phyloP scores from a whole-genome alignment of 1,284 basidiomycete genomes.

The Neonothopanus nambi region DNA sequence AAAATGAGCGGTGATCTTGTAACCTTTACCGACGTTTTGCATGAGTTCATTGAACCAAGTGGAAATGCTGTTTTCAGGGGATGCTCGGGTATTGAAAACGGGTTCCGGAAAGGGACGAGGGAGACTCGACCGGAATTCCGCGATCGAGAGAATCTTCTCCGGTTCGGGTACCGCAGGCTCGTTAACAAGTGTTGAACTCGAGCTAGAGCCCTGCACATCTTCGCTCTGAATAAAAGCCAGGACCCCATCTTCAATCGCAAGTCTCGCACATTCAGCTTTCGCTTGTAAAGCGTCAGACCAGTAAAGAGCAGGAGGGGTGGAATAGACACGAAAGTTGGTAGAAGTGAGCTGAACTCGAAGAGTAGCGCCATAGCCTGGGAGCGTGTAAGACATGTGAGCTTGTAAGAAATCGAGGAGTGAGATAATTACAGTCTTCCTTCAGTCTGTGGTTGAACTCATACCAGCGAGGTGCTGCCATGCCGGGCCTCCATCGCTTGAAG shows the following conservation, averaged over 20 bases:
- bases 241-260: constrained; percentile 5
- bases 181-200: too few species aligned
- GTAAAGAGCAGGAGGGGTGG: neutral
- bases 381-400: neutral
- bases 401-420: neutral
- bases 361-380: constrained; percentile 4
- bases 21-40: neutral
- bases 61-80: neutral
- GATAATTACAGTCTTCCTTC: too few species aligned
- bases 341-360: constrained; percentile 5
- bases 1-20: neutral
- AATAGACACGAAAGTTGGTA: constrained; percentile 5
- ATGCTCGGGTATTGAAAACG: neutral
- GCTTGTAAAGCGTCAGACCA: neutral
- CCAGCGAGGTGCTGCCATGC: constrained; percentile 2
- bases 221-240: constrained; percentile 7
- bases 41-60: constrained; percentile 5
- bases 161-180: neutral
- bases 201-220: neutral
- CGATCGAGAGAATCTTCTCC: neutral
- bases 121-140: neutral
- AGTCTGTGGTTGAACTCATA: neutral
- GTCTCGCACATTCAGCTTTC: neutral
- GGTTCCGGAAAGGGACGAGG: constrained; percentile 9
- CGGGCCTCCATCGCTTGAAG: neutral